Conservation (phyloP, 2,329 filamentous ascomycete species). For the Neopestalotiopsis sp. region DNA sequence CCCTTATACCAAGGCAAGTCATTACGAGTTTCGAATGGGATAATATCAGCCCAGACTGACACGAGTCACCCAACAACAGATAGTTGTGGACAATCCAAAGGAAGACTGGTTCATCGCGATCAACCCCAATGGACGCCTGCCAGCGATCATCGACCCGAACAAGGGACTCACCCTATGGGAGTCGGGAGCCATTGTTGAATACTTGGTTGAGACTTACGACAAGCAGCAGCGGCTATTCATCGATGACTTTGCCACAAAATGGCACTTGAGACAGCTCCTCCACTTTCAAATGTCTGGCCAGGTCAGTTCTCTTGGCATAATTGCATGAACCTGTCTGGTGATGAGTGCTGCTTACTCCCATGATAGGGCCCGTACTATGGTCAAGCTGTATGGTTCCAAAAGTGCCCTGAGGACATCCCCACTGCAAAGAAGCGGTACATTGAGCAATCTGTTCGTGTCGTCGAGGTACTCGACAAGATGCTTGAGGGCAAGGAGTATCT, state of each 20-base stretch:
- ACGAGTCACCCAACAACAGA: constrained; percentile 22
- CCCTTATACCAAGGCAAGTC: constrained; percentile 32
- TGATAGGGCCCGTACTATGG: constrained; percentile 51
- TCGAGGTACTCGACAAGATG: constrained; percentile 24
- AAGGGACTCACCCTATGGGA: constrained; percentile 17
- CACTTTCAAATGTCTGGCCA: constrained; percentile 41
- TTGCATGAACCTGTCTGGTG: background rate
- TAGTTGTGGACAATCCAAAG: constrained; percentile 34
- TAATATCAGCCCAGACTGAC: too few species aligned
- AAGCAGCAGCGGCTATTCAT: constrained; percentile 25
- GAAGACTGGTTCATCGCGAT: constrained; percentile 32
- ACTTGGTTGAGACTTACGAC: constrained; percentile 39
- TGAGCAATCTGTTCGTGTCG: constrained; percentile 29
- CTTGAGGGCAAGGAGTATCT: constrained; percentile 26
- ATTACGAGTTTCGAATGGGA: constrained; percentile 9
- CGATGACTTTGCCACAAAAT: constrained; percentile 39
- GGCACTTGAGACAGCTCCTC: constrained; percentile 48
- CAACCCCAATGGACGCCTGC: constrained; percentile 19
- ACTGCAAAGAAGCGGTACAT: constrained; percentile 34
- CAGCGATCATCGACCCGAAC: constrained; percentile 16
- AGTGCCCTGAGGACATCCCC: constrained; percentile 36
- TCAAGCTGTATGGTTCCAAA: constrained; percentile 48
- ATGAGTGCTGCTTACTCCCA: constrained; percentile 40
- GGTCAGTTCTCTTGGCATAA: constrained; percentile 25
- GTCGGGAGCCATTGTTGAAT: constrained; percentile 16